Evolutionary conservation across 495 filamentous ascomycete genomes (phyloP), one percentile per base, ranked within the genome.

Genomic region (Penicillium riverlandense): DNA sequence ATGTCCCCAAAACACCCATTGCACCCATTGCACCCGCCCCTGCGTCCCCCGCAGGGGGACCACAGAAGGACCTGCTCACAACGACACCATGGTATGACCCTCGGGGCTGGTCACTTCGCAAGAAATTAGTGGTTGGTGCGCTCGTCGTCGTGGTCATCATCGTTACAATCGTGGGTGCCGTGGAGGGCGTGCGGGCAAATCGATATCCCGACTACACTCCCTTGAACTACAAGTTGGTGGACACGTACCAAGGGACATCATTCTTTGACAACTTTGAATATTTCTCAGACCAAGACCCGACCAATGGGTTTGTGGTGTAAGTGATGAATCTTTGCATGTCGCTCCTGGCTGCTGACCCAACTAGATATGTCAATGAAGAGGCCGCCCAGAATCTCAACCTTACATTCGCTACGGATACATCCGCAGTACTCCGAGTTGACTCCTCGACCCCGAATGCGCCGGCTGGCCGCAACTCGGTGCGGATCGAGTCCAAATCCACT

Each of bases 181-280:
- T 75, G 5, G 66, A 74, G 49, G 76, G 69, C 9, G 63, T 65
- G 28, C 63, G 65, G 45, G 61, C 62, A 1, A 71, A 67, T 35
- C 59, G 60, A 13, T 80, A 82, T 53, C 78, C 78, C 2, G 55
- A 79, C 38, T 82, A 82, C 45, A 58, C 48, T 15, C 52, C 59
- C 10, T 41, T 82, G 22, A 53, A 59, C 15, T 82, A 82, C 49
- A 58, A 43, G 11, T 48, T 81, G n/a, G 56, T 66, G 7, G 74
- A 82, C 45, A 70, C 61, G 10, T 80, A 78, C 47, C 50, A 58
- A 4, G 76, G 74, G 1, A 40, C 54, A 0, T 49, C 52, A 2
- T 79, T 80, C 51, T 76, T 78, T 40, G 65, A 77, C 14, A 57
- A 68, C 15, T 79, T 80, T 45, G 54, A 72, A 36, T 80, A 77